Percentiles rank a stretch among this genome's conserved stretches.
phyloP scores from a whole-genome alignment of 192 early-diverging fungal species.

The Coemansia sp. region DNA sequence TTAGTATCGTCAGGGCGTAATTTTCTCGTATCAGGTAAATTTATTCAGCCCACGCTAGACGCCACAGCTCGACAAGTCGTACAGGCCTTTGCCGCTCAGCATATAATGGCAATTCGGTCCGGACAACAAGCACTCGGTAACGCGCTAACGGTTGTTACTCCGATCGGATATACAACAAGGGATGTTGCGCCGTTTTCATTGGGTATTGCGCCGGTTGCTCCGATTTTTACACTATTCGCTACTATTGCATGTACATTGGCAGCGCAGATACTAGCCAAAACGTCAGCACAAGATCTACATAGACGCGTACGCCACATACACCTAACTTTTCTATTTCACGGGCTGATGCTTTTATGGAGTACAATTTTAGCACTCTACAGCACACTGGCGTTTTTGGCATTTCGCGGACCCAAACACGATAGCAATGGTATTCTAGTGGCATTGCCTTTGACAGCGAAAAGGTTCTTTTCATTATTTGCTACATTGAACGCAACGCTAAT shows the following conservation, averaged over 20 bases:
- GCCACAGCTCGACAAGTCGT: slow-evolving; percentile 4
- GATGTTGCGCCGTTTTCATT: slow-evolving; percentile 12
- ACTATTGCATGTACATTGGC: slow-evolving; percentile 8
- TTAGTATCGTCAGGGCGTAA: slow-evolving; percentile 13
- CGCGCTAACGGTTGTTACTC: background rate
- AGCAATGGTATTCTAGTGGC: background rate
- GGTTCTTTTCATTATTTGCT: slow-evolving; percentile 14
- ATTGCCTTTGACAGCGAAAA: background rate
- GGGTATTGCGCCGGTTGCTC: slow-evolving; percentile 17
- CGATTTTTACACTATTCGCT: slow-evolving; percentile 6
- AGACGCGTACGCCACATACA: background rate
- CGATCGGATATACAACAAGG: slow-evolving; percentile 1
- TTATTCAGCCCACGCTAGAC: slow-evolving; percentile 5
- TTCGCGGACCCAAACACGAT: slow-evolving; percentile 8
- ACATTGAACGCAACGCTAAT: background rate
- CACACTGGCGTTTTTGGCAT: slow-evolving; percentile 12
- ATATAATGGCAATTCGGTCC: background rate
- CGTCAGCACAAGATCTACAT: background rate
- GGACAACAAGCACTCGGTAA: background rate
- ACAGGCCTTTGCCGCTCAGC: background rate
- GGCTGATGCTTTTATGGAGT: slow-evolving; percentile 9
- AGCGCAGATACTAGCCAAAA: slow-evolving; percentile 6
- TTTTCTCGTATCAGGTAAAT: background rate
- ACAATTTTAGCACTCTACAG: slow-evolving; percentile 4
- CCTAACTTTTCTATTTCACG: background rate